Evolutionary conservation across 192 early-diverging fungal species (phyloP), one percentile per base, ranked within the genome.

Genomic region (Podila minutissima): DNA sequence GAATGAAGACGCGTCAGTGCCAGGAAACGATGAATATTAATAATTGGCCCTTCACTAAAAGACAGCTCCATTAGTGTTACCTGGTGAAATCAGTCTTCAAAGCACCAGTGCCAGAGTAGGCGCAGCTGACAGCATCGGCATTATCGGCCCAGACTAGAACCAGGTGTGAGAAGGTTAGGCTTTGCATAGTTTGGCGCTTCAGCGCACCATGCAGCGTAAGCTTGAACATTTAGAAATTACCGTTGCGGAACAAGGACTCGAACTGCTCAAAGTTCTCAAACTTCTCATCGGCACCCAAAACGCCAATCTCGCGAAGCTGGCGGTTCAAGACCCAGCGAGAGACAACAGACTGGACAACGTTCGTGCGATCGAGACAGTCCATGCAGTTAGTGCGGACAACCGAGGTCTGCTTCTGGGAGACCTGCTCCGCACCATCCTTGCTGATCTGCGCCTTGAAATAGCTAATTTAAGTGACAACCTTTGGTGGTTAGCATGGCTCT

Each of bases 361-460:
- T 99, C 33, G 98, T 99, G 72, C 98, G 92, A 77, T 99, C 98
- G 41, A 99, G 84, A 82, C 98, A 99, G 85, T 99, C 98, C 94
- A 99, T 98, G 84, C 98, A 99, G 83, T 99, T 99, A 3, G 97
- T 93, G 60, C 98, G 93, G 38, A 97, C 86, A 17, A 98, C 93
- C 11, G 94, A 95, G 6, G 83, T 85, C 70, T 99, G 97, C 46
- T 67, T 74, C 35, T 82, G 73, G 9, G 67, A 37, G 26, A 88
- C 71, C 49, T 71, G 73, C 57, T 75, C 71, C 20, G 83, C 69
- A 3, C 62, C 69, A 6, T 68, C 64, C 59, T 84, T 71, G 28
- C 74, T 64, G 50, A 75, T 66, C 48, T 91, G 83, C 19, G 72
- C 60, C 57, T 87, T 72, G 53, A 86, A 91, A 71, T 90, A 95